Evolutionary conservation across 2,329 filamentous ascomycete species (phyloP).

Genomic region (Metarhizium anisopliae): DNA sequence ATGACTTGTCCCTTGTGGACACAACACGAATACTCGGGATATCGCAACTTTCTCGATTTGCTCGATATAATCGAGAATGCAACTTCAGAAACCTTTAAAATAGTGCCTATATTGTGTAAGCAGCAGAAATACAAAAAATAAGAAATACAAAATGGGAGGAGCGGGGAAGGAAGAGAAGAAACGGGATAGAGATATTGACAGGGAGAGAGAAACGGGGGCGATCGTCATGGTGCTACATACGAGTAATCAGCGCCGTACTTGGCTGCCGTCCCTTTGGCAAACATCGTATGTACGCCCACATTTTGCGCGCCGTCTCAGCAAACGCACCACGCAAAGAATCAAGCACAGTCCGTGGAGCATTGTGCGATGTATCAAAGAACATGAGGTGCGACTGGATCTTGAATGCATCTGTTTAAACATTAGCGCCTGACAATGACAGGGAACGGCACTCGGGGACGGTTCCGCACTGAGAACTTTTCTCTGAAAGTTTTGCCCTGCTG

Average conservation of each 20-base stretch:
- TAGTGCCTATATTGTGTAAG: slow-evolving; percentile 39
- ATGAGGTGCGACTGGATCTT: slow-evolving; percentile 79
- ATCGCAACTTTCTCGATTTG: slow-evolving; percentile 32
- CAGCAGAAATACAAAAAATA: not conserved
- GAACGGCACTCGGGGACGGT: not conserved
- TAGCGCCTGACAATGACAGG: not conserved
- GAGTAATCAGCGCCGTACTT: slow-evolving; percentile 48
- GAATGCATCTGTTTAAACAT: slow-evolving; percentile 45
- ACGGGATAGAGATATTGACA: too few species aligned
- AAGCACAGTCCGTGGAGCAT: slow-evolving; percentile 59
- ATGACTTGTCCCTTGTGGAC: slow-evolving; percentile 51
- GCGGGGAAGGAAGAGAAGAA: too few species aligned
- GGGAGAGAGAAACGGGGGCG: too few species aligned
- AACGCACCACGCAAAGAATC: slow-evolving; percentile 71
- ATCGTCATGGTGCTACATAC: slow-evolving; percentile 30
- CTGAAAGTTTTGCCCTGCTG: slow-evolving; percentile 69
- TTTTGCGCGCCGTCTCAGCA: slow-evolving; percentile 67
- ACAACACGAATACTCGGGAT: slow-evolving; percentile 46
- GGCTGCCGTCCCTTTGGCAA: slow-evolving; percentile 51
- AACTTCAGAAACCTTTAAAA: slow-evolving; percentile 56
- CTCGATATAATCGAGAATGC: slow-evolving; percentile 56
- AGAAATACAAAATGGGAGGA: not conserved
- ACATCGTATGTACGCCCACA: slow-evolving; percentile 51
- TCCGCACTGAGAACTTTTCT: slow-evolving; percentile 63
- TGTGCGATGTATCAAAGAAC: slow-evolving; percentile 74